Base-by-base conservation (phyloP, 176 grass and related monocot genomes). In the maize (Zea mays) region DNA sequence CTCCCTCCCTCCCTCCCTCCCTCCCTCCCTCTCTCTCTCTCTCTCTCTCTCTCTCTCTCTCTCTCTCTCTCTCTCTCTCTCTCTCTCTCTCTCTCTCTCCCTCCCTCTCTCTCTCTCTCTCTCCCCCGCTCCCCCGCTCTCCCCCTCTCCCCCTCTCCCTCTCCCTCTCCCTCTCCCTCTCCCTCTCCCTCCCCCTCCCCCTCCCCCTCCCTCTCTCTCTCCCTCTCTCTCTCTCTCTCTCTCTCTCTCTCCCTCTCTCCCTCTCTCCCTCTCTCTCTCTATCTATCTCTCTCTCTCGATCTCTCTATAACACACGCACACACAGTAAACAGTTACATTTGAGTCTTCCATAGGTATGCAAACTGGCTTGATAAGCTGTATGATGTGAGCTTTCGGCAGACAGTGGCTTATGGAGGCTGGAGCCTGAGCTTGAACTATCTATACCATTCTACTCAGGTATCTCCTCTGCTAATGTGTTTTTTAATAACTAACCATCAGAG, bases 401-500 rank as follows among this genome's bases (percentile, higher is more conserved):
- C 89, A 52, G 86, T 99, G 77, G 92, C 96, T 87, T 99, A 90
- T 85, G 87, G 92, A 81, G 85, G 84, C n/a, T 95, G 96, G 92
- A 95, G 96, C 82, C 88, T 88, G 83, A 95, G 96, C 79, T 95
- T 99, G 71, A 99, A 95, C 75, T 95, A 94, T 82, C 83, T 99
- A 33, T 99, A 99, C 87, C 96, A 99, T 92, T 81, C 92, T 75
- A 90, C 96, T 61, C 96, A 99, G 96, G 96, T 99, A 79, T 78
- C 74, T 69, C 60, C 15, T 6, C 13, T 77, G 50, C 40, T 74
- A 51, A 68, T 81, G 45, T 77, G 65, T 38, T 78, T 38, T 3
- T 19, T 34, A 13, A 67, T 14, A 17, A 67, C 41, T 66, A 10
- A 50, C 8, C 62, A 67, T 54, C 47, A 54, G 10, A 78, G 39